Conservation (phyloP, 1,284 basidiomycete genomes). For the Leccinum griseonigrum region DNA sequence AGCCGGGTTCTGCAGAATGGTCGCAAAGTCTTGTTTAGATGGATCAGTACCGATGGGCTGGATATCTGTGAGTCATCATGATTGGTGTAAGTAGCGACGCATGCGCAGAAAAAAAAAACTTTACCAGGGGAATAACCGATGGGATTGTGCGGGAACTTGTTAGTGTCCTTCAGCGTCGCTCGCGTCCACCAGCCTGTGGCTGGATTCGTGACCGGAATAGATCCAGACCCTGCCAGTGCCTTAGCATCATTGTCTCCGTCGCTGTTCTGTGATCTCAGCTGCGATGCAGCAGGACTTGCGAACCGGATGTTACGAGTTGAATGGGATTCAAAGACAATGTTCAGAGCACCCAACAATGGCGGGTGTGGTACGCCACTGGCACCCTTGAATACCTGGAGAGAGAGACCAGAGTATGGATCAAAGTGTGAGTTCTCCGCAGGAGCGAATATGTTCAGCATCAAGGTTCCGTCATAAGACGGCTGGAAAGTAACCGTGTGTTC, state of each 20-base stretch:
- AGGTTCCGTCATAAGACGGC: constrained; percentile 6
- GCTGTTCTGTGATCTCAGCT: neutral
- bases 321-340: constrained; percentile 12
- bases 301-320: constrained; percentile 13
- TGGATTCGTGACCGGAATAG: constrained; percentile 13
- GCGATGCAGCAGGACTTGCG: constrained; percentile 4
- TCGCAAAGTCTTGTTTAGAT: neutral
- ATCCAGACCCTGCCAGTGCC: neutral
- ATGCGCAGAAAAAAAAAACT: neutral
- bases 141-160: constrained; percentile 5
- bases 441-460: constrained; percentile 8
- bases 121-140: constrained; percentile 8
- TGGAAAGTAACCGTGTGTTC: neutral
- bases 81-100: neutral
- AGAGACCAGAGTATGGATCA: constrained; percentile 11
- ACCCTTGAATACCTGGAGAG: neutral
- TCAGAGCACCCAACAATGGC: constrained; percentile 10
- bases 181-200: constrained; percentile 17
- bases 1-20: constrained; percentile 1
- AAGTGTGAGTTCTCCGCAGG: neutral
- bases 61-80: constrained; percentile 4
- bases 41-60: constrained; percentile 9
- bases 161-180: neutral
- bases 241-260: neutral
- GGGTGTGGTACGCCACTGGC: neutral